A percentile compares a stretch with the other conserved stretches of the same genome.
Evolutionary conservation across 768 basidiomycete species (phyloP).

Genomic region (Termitomyces sp.): DNA sequence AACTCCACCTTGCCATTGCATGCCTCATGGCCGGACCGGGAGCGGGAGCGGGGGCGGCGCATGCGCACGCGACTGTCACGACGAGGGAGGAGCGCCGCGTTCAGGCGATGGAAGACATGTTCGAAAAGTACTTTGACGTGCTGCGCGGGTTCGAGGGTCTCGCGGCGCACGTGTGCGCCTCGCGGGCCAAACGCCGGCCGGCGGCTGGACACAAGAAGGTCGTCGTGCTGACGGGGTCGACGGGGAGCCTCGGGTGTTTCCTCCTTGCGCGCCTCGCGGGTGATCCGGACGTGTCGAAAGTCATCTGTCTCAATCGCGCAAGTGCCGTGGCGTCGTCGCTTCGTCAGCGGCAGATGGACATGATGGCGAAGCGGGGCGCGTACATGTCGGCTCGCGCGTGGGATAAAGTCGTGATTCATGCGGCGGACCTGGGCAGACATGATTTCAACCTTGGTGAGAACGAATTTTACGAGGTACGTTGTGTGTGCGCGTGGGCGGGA

Average conservation of each 20-base stretch:
- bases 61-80: background rate
- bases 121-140: slow-evolving; percentile 19
- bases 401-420: slow-evolving; percentile 25
- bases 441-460: slow-evolving; percentile 22
- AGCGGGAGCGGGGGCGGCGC: slow-evolving; percentile 7
- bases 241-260: slow-evolving; percentile 31
- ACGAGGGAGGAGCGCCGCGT: slow-evolving; percentile 13
- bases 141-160: slow-evolving; percentile 9
- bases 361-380: slow-evolving; percentile 26
- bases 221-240: slow-evolving; percentile 32
- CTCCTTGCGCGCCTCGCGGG: slow-evolving; percentile 23
- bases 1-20: slow-evolving; percentile 16
- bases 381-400: slow-evolving; percentile 18
- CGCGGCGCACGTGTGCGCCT: slow-evolving; percentile 10
- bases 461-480: slow-evolving; percentile 21
- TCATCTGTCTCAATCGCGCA: slow-evolving; percentile 27
- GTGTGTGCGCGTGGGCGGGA: background rate
- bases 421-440: slow-evolving; percentile 19
- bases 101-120: slow-evolving; percentile 24
- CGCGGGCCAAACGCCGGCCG: slow-evolving; percentile 5
- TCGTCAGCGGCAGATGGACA: slow-evolving; percentile 22
- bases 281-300: slow-evolving; percentile 20
- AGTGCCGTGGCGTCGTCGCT: slow-evolving; percentile 1
- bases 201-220: slow-evolving; percentile 14
- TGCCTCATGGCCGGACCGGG: slow-evolving; percentile 15